A percentile compares a stretch with the other conserved stretches of the same genome.
These are phyloP conservation scores for Xylariaceae sp. DNA, from an alignment of 2,329 filamentous ascomycete genomes.

Conservation along the genomic window DNA sequence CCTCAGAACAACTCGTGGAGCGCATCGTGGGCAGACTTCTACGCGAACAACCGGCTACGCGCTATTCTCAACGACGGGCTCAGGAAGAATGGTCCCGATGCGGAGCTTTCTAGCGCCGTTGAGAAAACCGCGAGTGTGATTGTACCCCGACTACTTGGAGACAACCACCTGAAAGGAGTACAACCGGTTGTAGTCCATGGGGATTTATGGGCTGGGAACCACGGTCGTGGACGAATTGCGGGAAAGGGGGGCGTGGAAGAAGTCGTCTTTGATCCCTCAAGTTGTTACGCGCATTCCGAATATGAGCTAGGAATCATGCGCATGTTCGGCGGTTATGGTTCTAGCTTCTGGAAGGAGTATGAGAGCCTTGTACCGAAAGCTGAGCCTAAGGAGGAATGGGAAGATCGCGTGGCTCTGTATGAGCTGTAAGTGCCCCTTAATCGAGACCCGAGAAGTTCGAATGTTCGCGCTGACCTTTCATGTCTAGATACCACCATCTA, in stretches of 20 bases:
- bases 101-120: constrained; percentile 56
- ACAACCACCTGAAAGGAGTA: constrained; percentile 58
- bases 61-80: constrained; percentile 56
- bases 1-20: constrained; percentile 72
- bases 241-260: constrained; percentile 54
- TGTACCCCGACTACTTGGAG: constrained; percentile 70
- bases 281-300: constrained; percentile 80
- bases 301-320: constrained; percentile 91
- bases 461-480: constrained; percentile 2
- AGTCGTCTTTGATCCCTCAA: constrained; percentile 76
- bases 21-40: constrained; percentile 78
- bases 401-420: constrained; percentile 76
- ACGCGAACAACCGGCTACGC: constrained; percentile 67
- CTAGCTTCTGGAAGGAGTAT: constrained; percentile 71
- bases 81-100: constrained; percentile 58
- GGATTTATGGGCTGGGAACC: constrained; percentile 91
- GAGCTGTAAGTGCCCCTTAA: constrained; percentile 58
- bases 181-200: constrained; percentile 82
- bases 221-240: constrained; percentile 58
- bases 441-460: not conserved
- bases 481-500: constrained; percentile 71
- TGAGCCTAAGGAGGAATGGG: constrained; percentile 75
- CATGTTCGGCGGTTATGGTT: constrained; percentile 88
- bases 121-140: constrained; percentile 59
- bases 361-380: constrained; percentile 68